Evolutionary conservation across 2,329 filamentous ascomycete genomes (phyloP), one percentile per base, ranked within the genome.

Genomic region (Lachnellula cervina): DNA sequence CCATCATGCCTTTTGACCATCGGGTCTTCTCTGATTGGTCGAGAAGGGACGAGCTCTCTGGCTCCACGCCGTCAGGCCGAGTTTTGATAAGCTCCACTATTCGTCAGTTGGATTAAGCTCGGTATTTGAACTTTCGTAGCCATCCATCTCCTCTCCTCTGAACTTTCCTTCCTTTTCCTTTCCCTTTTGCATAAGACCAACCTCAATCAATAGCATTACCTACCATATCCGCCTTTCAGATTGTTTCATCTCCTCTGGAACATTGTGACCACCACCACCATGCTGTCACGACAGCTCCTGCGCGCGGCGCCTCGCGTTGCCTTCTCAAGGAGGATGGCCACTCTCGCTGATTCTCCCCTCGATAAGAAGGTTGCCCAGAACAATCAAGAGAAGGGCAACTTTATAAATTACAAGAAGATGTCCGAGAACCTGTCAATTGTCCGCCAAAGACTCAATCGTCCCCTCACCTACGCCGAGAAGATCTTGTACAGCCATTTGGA

Each of bases 351-450:
- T 77, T 86, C 85, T 71, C 84, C 90, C 68, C 86, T 99, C 66
- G 89, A 92, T 79, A 86, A 86, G 79, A 96, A 97, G 88, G 94
- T 99, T 75, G 88, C 88, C 76, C 96, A 97, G 83, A 96, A 93
- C 82, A 97, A 90, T 79, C 90, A 86, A 82, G 94, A 99, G 78
- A 88, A 91, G 76, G 84, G 83, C 76, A 94, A 95, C 83, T 97
- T 90, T 82, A 96, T 97, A 82, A 96, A 97, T 83, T 99, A 99
- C 76, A 91, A 90, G 84, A 97, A 97, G 84, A 97, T 97, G 91
- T 91, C 89, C 68, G 92, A 97, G 80, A 97, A 96, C 83, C 84
- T 99, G 59, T 80, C 85, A 69, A 85, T 99, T 74, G 94, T 99
- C 67, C 89, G 94, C 71, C 75, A 80, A 69, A 87, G 94, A 70